A percentile compares a stretch with the other conserved stretches of the same genome.
These are phyloP conservation scores for Diaporthe sp. DNA, from an alignment of 2,329 filamentous ascomycete species.

Conservation along the genomic window DNA sequence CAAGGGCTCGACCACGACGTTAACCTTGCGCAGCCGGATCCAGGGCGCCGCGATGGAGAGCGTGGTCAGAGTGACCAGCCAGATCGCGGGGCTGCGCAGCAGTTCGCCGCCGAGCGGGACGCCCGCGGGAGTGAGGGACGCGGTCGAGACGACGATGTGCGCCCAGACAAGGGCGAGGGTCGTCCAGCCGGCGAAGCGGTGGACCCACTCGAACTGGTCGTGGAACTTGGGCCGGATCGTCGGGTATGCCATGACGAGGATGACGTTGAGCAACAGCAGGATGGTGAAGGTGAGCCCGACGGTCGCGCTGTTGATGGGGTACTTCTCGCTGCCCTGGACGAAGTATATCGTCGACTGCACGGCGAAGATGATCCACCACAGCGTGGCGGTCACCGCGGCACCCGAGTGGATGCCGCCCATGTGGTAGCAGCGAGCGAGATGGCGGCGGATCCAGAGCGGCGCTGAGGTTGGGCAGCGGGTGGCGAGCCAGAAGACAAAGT, in stretches of 20 bases:
- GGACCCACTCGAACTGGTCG: slow-evolving; percentile 78
- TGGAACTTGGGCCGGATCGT: slow-evolving; percentile 73
- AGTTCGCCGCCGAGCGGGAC: slow-evolving; percentile 42
- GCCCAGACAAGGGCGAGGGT: slow-evolving; percentile 61
- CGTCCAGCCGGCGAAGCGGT: slow-evolving; percentile 82
- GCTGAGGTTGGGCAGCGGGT: slow-evolving; percentile 55
- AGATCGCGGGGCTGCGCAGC: slow-evolving; percentile 62
- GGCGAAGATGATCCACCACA: slow-evolving; percentile 64
- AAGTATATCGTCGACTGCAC: slow-evolving; percentile 55
- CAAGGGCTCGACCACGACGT: slow-evolving; percentile 69
- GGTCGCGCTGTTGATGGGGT: slow-evolving; percentile 51
- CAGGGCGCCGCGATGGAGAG: slow-evolving; percentile 72
- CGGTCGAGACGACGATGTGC: slow-evolving; percentile 49
- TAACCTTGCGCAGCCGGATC: slow-evolving; percentile 71
- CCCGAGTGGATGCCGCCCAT: slow-evolving; percentile 66
- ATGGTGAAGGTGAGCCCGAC: slow-evolving; percentile 66
- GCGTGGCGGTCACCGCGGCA: slow-evolving; percentile 62
- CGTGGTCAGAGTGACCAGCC: slow-evolving; percentile 71
- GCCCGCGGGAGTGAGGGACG: slow-evolving; percentile 43
- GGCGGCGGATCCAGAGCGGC: slow-evolving; percentile 63
- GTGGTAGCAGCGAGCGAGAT: slow-evolving; percentile 66
- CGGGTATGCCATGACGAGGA: slow-evolving; percentile 76
- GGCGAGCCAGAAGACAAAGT: slow-evolving; percentile 49
- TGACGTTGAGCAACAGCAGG: slow-evolving; percentile 70
- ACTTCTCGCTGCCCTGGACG: slow-evolving; percentile 41